These are phyloP conservation scores for Podospora didyma DNA, from an alignment of 495 filamentous ascomycete genomes.

Conservation along the genomic window DNA sequence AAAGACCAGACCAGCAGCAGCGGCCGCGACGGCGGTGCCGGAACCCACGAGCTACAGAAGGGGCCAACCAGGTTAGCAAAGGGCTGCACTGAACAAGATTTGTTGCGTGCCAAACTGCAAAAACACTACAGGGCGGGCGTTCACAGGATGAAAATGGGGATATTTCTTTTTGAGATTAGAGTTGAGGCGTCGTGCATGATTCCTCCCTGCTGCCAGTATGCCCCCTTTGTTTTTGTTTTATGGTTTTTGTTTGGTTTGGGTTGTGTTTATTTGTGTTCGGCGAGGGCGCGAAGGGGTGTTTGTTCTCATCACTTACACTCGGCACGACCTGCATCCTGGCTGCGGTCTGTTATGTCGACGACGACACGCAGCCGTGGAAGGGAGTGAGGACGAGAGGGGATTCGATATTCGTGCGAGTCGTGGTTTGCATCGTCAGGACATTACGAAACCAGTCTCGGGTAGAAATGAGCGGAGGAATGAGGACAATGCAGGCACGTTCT, in stretches of 20 bases:
- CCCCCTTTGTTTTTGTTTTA: no score
- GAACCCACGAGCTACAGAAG: constrained; percentile 52
- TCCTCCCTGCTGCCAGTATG: neutral
- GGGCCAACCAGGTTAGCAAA: constrained; percentile 15
- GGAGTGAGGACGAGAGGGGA: constrained; percentile 32
- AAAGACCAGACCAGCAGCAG: constrained; percentile 52
- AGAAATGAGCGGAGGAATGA: constrained; percentile 24
- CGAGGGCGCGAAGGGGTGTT: neutral
- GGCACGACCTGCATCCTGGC: constrained; percentile 60
- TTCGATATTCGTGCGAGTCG: constrained; percentile 30
- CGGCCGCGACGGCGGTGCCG: constrained; percentile 56
- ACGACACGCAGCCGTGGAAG: constrained; percentile 34
- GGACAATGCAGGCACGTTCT: constrained; percentile 21
- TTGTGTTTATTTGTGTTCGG: neutral
- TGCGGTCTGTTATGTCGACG: constrained; percentile 35
- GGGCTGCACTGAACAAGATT: neutral
- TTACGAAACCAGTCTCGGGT: constrained; percentile 20
- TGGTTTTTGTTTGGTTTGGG: no score
- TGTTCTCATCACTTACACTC: constrained; percentile 50
- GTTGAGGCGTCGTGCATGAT: neutral
- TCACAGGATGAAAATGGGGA: neutral
- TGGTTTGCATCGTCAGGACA: constrained; percentile 40
- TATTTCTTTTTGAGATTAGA: neutral
- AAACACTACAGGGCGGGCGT: neutral
- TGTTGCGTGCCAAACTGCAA: neutral